Base-by-base conservation (phyloP, 805 yeast genomes). In the Kodamaea jinghongensis region DNA sequence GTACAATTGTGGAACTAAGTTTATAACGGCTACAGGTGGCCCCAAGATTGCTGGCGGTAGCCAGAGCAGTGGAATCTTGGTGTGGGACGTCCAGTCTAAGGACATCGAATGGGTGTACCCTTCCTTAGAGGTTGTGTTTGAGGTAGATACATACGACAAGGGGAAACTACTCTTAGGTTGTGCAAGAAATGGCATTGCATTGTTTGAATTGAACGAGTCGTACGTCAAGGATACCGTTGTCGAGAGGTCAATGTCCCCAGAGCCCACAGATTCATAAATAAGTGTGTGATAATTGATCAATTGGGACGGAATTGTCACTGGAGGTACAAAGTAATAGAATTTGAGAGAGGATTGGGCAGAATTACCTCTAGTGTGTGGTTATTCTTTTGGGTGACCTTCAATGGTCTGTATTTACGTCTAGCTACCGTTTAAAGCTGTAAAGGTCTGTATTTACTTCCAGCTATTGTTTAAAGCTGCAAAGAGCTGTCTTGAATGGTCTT, bases 11-110 rank as follows among this genome's bases (percentile, higher is more conserved):
- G 69, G 76, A 6, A 58, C 81, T 1, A 64, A 67, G 10, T 83
- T 84, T 50, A 61, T 81, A 7, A 63, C 63, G 6, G 54, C 47
- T 2, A 54, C 60, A 2, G 44, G 49, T 6, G 54, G 49, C 6
- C 71, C 78, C 2, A 48, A 70, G 37, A 67, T 81, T 3, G 77
- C 69, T 3, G 79, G 87, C 0, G 90, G 90, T 0, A 71, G 82
- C 30, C 87, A 83, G 33, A 43, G 49, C 9, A 76, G 78, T 1
- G 68, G 74, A 1, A 54, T 83, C 0, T 51, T 77, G 10, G 58
- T 84, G 9, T 85, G 90, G 91, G 80, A 83, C 50, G 65, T 85
- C 4, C 88, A 83, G 44, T 54, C 77, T 3, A 81, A 79, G 49
- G 62, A 72, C 11, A 57, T 82, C 2, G 64, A 70, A 3, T 57